These are phyloP conservation scores for Neurospora sp. DNA, from an alignment of 495 filamentous ascomycete species.

Conservation along the genomic window DNA sequence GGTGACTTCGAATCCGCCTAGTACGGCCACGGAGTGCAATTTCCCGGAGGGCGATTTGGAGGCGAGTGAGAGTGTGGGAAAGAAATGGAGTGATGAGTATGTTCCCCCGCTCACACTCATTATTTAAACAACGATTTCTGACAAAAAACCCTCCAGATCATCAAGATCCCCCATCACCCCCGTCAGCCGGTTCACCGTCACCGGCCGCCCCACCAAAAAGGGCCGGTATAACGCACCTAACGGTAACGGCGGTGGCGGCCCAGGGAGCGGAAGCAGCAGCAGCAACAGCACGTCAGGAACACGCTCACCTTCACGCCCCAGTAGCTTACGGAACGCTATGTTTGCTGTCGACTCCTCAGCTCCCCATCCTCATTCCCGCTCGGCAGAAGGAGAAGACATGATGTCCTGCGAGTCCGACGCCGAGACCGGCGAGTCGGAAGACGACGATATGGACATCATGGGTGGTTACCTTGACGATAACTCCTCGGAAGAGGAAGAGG, in stretches of 20 bases:
- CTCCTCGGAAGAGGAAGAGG: slow-evolving; percentile 4
- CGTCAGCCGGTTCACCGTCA: slow-evolving; percentile 5
- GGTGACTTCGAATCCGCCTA: slow-evolving; percentile 10
- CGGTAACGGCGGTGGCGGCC: neutral
- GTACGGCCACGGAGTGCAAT: slow-evolving; percentile 6
- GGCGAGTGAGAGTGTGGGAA: slow-evolving; percentile 2
- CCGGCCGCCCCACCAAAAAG: slow-evolving; percentile 3
- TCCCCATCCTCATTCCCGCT: neutral
- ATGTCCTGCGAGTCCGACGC: neutral
- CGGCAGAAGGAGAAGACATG: neutral
- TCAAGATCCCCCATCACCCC: slow-evolving; percentile 2
- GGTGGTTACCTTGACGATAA: slow-evolving; percentile 3
- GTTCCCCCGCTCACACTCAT: too few relatives aligned
- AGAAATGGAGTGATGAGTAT: slow-evolving; percentile 16
- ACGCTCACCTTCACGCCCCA: slow-evolving; percentile 8
- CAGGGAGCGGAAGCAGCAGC: neutral
- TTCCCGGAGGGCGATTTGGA: slow-evolving; percentile 11
- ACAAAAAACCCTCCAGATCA: neutral
- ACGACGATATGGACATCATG: slow-evolving; percentile 10
- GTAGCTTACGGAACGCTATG: slow-evolving; percentile 9
- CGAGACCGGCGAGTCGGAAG: neutral
- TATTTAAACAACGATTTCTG: too few relatives aligned
- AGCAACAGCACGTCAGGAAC: neutral
- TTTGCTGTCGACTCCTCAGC: slow-evolving; percentile 2
- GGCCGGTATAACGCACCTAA: neutral